Percentiles rank a stretch among this genome's conserved stretches.
Evolutionary conservation across 805 yeast genomes (phyloP).

Genomic region (Saccharomycodes ludwigii): DNA sequence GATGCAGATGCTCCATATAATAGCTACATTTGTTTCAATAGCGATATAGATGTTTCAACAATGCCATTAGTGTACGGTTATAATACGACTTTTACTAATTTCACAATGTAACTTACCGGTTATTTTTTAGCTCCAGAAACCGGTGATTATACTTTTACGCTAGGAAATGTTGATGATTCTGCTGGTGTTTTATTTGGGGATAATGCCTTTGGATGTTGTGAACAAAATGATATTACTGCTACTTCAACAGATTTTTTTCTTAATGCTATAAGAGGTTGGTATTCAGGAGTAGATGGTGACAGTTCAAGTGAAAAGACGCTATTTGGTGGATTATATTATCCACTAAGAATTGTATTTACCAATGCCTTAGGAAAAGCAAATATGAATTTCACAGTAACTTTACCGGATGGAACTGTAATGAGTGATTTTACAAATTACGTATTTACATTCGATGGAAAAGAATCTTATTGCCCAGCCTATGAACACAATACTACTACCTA

Average conservation of each 20-base stretch:
- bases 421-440: constrained; percentile 6
- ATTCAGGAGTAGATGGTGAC: constrained; percentile 2
- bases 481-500: constrained; percentile 8
- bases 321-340: constrained; percentile 15
- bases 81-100: constrained; percentile 11
- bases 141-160: constrained; percentile 19
- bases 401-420: constrained; percentile 9
- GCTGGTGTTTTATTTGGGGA: constrained; percentile 21
- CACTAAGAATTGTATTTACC: constrained; percentile 12
- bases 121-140: constrained; percentile 17
- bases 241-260: constrained; percentile 1
- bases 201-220: constrained; percentile 25
- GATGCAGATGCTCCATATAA: no score
- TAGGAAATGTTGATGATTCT: constrained; percentile 20
- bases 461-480: constrained; percentile 5
- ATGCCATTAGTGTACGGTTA: constrained; percentile 9
- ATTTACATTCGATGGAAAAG: constrained; percentile 4
- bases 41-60: no score
- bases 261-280: constrained; percentile 3
- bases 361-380: constrained; percentile 8
- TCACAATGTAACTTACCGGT: constrained; percentile 15
- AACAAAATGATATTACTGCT: constrained; percentile 7
- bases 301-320: constrained; percentile 5
- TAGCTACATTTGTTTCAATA: no score
- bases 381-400: constrained; percentile 5